Evolutionary conservation across 768 basidiomycete species (phyloP), one percentile per base, ranked within the genome.

Genomic region (Kondoa subrosea): DNA sequence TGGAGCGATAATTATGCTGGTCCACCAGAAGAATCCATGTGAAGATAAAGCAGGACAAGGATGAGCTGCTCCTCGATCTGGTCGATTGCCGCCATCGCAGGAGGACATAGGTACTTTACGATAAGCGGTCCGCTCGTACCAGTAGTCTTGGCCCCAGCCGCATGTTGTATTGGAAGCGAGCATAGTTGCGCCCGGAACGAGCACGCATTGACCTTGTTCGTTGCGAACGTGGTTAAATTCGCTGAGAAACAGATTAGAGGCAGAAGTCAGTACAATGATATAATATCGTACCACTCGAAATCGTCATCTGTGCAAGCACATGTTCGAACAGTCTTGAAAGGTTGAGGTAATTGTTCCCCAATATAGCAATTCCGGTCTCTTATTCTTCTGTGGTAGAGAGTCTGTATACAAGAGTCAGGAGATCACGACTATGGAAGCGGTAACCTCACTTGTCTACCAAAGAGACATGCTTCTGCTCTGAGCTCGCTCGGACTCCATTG

Each of bases 401-500:
- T 89, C 82, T 89, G 88, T 68, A 87, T 83, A n/a, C n/a, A n/a
- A n/a, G n/a, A n/a, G n/a, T n/a, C n/a, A n/a, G n/a, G n/a, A n/a
- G n/a, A n/a, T n/a, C n/a, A n/a, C n/a, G n/a, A n/a, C n/a, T n/a
- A n/a, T n/a, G n/a, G n/a, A n/a, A n/a, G n/a, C n/a, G n/a, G n/a
- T n/a, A 59, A 85, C 85, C 74, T 92, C 87, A 68, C 88, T 89
- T 0, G 93, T 95, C 75, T 87, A 91, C 95, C 95, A 71, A 97
- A 99, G 30, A 97, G 78, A 77, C 95, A 99, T 4, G 80, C 80
- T 74, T 97, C 91, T 34, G 82, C 79, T n/a, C 95, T 84, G 58
- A 85, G 85, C 74, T 92, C 87, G 67, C 88, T 89, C 0, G 93
- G 95, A 75, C 87, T 91, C 95, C 95, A 97, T 1, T 95, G 78